Evolutionary conservation across 192 early-diverging fungal species (phyloP), one percentile per base, ranked within the genome.

Genomic region (Coemansia sp.): DNA sequence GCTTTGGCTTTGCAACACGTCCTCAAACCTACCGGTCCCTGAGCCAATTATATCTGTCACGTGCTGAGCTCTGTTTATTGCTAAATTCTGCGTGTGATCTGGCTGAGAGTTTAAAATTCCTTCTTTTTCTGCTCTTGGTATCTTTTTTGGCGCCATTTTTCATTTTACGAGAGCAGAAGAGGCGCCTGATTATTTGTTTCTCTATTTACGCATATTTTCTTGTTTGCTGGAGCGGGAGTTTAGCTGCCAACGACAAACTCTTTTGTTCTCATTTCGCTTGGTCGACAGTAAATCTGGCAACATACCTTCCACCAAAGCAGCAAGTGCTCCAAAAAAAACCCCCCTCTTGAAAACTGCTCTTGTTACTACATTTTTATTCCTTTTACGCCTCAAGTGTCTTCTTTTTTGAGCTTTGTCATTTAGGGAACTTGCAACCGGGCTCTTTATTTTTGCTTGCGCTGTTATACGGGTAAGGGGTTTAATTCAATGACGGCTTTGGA

Each of bases 401-500:
- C 5, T 54, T 42, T 42, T 41, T 54, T 51, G 50, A 30, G 26
- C 40, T 42, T 21, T 26, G 23, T 12, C 6, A 12, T 45, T 17
- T 23, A 45, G 14, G 23, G 21, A 47, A 28, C 23, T 47, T 5
- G 15, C 5, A 41, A 41, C 40, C 5, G 40, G 6, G 15, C n/a
- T 17, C 15, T 41, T 41, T 16, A 41, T 17, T 41, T 41, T 34
- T 34, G 2, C 16, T 15, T 49, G 23, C 28, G 47, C 49, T 30
- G 18, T 17, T 14, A 51, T 12, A 17, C 31, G 17, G 31, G 5
- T 16, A 32, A 51, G 36, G 18, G n/a, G 4, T 23, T 6, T 23
- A 43, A 57, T 45, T 56, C 42, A 40, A 76, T 76, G 73, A 68
- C 73, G 11, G 55, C 52, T n/a, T 66, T 62, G 46, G 66, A 55